Evolutionary conservation across 371 early-diverging fungal genomes (phyloP).

Genomic region (Funneliformis caledonium): DNA sequence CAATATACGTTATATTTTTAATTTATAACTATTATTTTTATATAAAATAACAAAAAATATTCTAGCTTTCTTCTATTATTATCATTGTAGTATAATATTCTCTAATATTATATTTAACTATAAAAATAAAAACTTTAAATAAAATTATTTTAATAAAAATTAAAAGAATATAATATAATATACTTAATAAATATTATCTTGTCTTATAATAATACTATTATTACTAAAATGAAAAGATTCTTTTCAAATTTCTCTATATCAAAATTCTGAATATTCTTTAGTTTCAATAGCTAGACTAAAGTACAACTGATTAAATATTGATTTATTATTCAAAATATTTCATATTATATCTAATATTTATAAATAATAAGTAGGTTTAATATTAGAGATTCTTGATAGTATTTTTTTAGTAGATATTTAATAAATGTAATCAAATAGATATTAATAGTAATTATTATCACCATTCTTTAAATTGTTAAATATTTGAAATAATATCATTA

Average conservation of each 20-base stretch:
- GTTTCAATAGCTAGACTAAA: not conserved
- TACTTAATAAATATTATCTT: not conserved
- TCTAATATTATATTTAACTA: too few relatives aligned
- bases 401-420: not conserved
- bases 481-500: too few relatives aligned
- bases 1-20: too few relatives aligned
- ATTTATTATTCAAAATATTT: not conserved
- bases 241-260: not conserved
- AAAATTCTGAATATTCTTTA: not conserved
- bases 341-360: not conserved
- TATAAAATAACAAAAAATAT: too few relatives aligned
- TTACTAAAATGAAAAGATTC: not conserved
- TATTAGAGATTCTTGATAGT: not conserved
- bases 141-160: too few relatives aligned
- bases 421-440: not conserved
- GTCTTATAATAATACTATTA: not conserved
- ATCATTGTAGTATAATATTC: too few relatives aligned
- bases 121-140: too few relatives aligned
- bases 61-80: too few relatives aligned
- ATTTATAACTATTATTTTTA: too few relatives aligned
- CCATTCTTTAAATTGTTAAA: too few relatives aligned
- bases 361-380: not conserved
- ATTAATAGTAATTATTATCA: too few relatives aligned
- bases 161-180: too few relatives aligned
- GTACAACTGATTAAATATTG: not conserved